phyloP scores from a whole-genome alignment of 345 rosid species.

The Angophora floribunda region DNA sequence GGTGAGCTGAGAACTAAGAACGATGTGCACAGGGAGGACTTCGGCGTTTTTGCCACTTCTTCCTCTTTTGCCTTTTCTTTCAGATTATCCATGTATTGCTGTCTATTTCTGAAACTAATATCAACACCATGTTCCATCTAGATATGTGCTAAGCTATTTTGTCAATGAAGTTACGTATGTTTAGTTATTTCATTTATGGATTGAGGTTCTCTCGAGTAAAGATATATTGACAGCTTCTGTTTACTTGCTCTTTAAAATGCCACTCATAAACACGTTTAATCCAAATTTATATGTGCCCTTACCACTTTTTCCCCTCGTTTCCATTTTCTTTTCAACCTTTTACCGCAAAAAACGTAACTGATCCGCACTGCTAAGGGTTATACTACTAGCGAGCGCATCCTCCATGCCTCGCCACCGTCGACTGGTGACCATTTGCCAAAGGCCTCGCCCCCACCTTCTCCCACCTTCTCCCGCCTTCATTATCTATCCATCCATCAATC shows the following conservation, averaged over 20 bases:
- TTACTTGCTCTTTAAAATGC: neutral
- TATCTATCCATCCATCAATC: neutral
- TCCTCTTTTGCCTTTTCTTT: neutral
- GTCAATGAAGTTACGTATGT: neutral
- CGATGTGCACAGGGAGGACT: neutral
- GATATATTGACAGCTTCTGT: neutral
- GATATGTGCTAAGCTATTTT: neutral
- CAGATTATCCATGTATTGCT: neutral
- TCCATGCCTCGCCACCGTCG: neutral
- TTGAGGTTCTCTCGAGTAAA: neutral
- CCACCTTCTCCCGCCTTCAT: neutral
- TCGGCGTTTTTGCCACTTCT: neutral
- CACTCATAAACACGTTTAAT: neutral
- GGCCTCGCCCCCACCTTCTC: neutral
- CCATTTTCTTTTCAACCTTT: neutral
- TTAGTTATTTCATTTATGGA: neutral
- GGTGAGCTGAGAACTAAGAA: constrained; percentile 1
- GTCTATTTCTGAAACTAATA: neutral
- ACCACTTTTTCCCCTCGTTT: neutral
- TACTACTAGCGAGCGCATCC: neutral
- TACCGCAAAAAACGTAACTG: neutral
- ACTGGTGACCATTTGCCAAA: neutral
- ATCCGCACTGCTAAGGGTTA: neutral
- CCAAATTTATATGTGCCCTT: neutral
- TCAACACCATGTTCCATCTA: neutral